Evolutionary conservation across 352 stramenopile species (phyloP).

Genomic region (Globisporangium spinosum): DNA sequence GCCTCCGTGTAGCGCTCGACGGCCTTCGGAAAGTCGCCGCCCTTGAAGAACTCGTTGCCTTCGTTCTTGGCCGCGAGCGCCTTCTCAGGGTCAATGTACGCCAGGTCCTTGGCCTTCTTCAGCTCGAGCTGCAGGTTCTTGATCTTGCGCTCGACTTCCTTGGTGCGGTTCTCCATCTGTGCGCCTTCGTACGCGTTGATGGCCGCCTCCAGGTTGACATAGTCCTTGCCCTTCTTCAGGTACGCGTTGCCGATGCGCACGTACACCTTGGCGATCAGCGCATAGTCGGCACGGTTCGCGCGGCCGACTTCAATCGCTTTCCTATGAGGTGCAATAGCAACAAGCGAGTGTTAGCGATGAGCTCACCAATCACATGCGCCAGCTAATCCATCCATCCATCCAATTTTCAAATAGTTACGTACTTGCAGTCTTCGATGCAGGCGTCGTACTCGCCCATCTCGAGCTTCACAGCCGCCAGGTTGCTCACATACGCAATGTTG

Average conservation of each 20-base stretch:
- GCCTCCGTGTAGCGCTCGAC: constrained; percentile 96
- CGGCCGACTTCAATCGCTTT: constrained; percentile 96
- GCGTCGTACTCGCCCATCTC: constrained; percentile 94
- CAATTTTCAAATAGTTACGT: constrained; percentile 24
- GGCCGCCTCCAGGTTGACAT: constrained; percentile 81
- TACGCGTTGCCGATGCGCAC: constrained; percentile 96
- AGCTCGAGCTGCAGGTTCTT: constrained; percentile 94
- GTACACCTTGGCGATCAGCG: constrained; percentile 95
- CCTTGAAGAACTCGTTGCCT: constrained; percentile 98
- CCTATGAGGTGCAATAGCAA: constrained; percentile 24
- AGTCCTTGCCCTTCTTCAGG: constrained; percentile 91
- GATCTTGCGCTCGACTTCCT: constrained; percentile 93
- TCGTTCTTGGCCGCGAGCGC: constrained; percentile 97
- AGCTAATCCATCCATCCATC: not conserved
- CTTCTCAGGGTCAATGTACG: constrained; percentile 97
- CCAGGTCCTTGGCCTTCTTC: constrained; percentile 92
- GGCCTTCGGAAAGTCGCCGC: constrained; percentile 91
- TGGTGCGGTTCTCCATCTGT: constrained; percentile 87
- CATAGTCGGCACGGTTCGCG: constrained; percentile 92
- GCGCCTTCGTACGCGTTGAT: constrained; percentile 87
- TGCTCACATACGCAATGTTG: constrained; percentile 97
- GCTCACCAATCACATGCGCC: not conserved
- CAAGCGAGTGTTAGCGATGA: constrained; percentile 2
- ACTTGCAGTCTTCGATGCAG: constrained; percentile 92
- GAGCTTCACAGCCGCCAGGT: constrained; percentile 96